Evolutionary conservation across 257 asterid genomes (phyloP).

Genomic region (Dorcoceras hygrometricum): DNA sequence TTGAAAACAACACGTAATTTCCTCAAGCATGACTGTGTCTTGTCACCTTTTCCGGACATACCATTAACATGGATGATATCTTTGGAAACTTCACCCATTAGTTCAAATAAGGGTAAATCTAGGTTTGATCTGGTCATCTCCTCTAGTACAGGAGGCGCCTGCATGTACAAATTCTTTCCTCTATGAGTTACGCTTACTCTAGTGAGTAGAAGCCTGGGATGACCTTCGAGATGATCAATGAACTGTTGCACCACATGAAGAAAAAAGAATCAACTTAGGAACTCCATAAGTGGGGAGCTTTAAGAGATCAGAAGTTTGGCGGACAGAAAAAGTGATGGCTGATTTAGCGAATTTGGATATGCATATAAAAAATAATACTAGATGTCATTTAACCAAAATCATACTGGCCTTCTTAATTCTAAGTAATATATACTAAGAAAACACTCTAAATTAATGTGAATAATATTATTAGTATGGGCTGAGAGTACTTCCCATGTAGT

Average conservation of each 20-base stretch:
- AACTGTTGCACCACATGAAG: constrained; percentile 52
- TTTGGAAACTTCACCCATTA: constrained; percentile 54
- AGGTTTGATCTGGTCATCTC: constrained; percentile 87
- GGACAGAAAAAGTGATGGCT: too few relatives aligned
- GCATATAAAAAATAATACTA: neutral
- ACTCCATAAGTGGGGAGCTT: neutral
- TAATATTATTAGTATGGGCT: neutral
- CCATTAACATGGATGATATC: constrained; percentile 79
- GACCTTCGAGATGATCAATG: constrained; percentile 77
- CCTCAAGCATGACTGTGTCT: constrained; percentile 80
- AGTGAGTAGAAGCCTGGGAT: constrained; percentile 64
- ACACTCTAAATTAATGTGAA: neutral
- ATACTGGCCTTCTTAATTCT: neutral
- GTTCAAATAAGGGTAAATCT: constrained; percentile 62
- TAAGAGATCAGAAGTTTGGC: neutral
- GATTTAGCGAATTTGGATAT: neutral
- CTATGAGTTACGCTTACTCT: constrained; percentile 76
- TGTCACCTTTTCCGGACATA: constrained; percentile 69
- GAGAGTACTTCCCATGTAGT: neutral
- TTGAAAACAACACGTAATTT: constrained; percentile 71
- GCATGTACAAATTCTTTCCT: constrained; percentile 88
- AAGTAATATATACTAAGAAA: neutral
- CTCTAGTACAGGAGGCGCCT: constrained; percentile 89
- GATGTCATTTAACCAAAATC: neutral
- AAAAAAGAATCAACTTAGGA: neutral